Evolutionary conservation across 106 monocot species (phyloP).

Genomic region (Dioscorea alata): DNA sequence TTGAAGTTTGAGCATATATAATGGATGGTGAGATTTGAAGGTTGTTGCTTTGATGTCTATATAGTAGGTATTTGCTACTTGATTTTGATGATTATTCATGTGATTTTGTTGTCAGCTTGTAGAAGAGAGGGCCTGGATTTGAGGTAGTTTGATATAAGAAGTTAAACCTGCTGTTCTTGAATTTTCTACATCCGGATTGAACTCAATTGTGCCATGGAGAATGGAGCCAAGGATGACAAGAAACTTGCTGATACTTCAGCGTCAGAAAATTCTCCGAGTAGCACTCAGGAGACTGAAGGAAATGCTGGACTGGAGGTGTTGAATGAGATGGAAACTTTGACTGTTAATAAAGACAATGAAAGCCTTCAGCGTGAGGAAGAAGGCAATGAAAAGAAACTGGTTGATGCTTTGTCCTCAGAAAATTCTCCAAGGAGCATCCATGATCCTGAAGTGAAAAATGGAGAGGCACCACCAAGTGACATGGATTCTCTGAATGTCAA

Average conservation of each 20-base stretch:
- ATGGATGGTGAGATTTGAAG: too few relatives aligned
- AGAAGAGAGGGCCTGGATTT: too few relatives aligned
- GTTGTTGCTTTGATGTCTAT: too few relatives aligned
- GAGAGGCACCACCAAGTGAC: slow-evolving; percentile 9
- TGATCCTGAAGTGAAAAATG: slow-evolving; percentile 13
- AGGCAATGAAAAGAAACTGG: not conserved
- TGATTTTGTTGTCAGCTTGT: too few relatives aligned
- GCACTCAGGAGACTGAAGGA: not conserved
- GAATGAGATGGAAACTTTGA: not conserved
- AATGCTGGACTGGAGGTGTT: not conserved
- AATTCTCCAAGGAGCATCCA: slow-evolving; percentile 3
- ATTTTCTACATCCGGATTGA: too few relatives aligned
- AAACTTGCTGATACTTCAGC: not conserved
- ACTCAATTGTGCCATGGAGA: not conserved
- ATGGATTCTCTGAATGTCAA: slow-evolving; percentile 8
- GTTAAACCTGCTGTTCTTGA: too few relatives aligned
- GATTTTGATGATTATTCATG: too few relatives aligned
- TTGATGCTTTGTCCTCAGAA: slow-evolving; percentile 6
- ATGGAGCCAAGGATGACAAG: slow-evolving; percentile 17
- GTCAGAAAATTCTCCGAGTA: not conserved
- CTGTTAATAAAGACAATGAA: not conserved
- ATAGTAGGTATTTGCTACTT: too few relatives aligned
- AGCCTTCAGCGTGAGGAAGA: not conserved
- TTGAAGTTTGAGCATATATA: too few relatives aligned
- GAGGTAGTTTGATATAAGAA: too few relatives aligned